These are phyloP conservation scores for Aphanomyces invadans DNA, from an alignment of 352 stramenopile species.

Conservation along the genomic window DNA sequence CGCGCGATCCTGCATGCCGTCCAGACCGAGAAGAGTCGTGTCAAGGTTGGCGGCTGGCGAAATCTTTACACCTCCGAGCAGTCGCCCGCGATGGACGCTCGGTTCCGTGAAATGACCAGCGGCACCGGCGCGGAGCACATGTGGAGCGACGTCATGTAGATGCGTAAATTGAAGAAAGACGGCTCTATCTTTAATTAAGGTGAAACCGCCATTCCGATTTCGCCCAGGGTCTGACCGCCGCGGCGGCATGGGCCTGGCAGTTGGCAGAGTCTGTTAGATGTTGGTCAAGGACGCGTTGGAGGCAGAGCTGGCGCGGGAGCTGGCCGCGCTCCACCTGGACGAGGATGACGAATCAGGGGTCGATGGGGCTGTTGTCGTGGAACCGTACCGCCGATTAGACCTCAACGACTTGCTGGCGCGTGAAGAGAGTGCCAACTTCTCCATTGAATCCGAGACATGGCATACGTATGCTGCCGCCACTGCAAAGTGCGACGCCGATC, in stretches of 20 bases:
- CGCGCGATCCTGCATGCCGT: conserved; percentile 5
- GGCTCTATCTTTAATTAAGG: no score
- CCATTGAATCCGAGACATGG: background rate
- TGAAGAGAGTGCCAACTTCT: background rate
- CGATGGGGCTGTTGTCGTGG: background rate
- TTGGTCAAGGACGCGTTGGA: background rate
- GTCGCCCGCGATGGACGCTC: conserved; percentile 4
- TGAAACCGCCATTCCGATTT: no score
- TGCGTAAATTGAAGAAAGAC: no score
- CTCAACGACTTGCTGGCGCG: background rate
- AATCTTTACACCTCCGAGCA: conserved; percentile 13
- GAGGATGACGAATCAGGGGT: background rate
- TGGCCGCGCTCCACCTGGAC: background rate
- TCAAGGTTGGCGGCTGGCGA: conserved; percentile 17
- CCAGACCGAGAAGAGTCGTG: conserved; percentile 1
- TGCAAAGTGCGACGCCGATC: background rate
- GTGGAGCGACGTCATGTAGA: conserved; percentile 20
- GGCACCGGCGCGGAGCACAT: conserved; percentile 21
- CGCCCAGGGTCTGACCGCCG: no score
- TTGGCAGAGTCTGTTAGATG: background rate
- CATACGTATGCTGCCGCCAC: background rate
- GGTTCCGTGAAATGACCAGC: conserved; percentile 12
- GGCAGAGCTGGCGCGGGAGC: conserved; percentile 9
- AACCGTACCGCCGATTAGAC: background rate
- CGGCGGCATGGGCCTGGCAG: background rate